phyloP scores from a whole-genome alignment of 1,284 basidiomycete species.

The Ganoderma meredithae region DNA sequence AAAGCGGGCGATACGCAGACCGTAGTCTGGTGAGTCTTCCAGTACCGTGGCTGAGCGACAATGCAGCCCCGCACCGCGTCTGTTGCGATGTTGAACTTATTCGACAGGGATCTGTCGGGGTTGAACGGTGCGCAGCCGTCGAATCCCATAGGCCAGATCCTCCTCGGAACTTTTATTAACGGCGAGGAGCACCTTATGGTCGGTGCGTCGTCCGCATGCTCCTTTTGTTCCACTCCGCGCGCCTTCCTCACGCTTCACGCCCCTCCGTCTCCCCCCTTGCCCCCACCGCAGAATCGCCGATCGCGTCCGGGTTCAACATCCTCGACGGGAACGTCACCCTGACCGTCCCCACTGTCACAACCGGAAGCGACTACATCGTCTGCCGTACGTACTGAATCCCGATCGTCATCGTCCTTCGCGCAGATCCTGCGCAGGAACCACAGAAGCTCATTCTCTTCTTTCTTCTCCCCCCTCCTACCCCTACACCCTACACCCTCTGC shows the following conservation, averaged over 20 bases:
- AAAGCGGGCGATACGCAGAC: slow-evolving; percentile 20
- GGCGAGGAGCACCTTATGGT: slow-evolving; percentile 46
- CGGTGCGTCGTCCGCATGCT: slow-evolving; percentile 32
- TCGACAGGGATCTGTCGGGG: slow-evolving; percentile 12
- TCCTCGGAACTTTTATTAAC: slow-evolving; percentile 44
- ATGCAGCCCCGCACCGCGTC: neutral
- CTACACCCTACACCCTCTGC: neutral
- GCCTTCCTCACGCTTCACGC: neutral
- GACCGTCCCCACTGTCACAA: slow-evolving; percentile 38
- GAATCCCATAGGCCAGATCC: slow-evolving; percentile 43
- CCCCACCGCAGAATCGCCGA: slow-evolving; percentile 36
- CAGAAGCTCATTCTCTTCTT: neutral
- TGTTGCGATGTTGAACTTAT: neutral
- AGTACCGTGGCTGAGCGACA: too few species aligned
- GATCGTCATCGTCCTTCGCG: neutral
- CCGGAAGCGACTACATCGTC: slow-evolving; percentile 40
- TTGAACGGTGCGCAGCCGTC: slow-evolving; percentile 31
- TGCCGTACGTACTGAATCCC: slow-evolving; percentile 33
- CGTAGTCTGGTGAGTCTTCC: slow-evolving; percentile 24
- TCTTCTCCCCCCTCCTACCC: too few species aligned
- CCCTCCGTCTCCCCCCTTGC: neutral
- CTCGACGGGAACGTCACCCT: slow-evolving; percentile 36
- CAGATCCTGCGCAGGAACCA: neutral
- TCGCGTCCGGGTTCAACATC: slow-evolving; percentile 37
- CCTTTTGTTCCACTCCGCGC: neutral